Base-by-base conservation (phyloP, 148 eudicot genomes). In the Talinum fruticosum region DNA sequence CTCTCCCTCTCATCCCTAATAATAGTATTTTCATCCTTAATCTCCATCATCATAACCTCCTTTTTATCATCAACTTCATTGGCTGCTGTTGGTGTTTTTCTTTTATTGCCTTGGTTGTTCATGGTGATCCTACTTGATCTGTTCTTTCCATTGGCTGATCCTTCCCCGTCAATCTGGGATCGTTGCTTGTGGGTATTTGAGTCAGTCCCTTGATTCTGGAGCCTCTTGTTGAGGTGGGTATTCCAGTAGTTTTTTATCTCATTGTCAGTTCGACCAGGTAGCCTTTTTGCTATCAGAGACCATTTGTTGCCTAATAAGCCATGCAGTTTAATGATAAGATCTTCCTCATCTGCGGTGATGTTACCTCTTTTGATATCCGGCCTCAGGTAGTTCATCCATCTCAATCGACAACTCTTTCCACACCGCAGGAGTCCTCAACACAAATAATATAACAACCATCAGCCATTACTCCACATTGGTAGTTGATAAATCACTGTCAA, bases 191-290 rank as follows among this genome's bases (percentile, higher is more conserved):
- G 85, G 75, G 81, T 76, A 38, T 61, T 79, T 2, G 80, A 83
- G 24, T 82, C 87, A 10, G 81, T 66, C 32, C 86, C 89, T 81
- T 86, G 85, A 77, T 53, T 66, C 28, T 68, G 72, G 26, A 87
- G 80, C 26, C 75, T 83, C 75, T 87, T 88, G 80, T 85, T 86
- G 19, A 88, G 86, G 47, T 86, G 91, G 23, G 93, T 90, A 74
- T 90, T 90, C 93, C 93, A 90, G 32, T 90, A 88, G 61, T 90
- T 90, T 45, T 90, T 90, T 26, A 88, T 90, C 78, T 90, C 93
- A 71, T 90, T 90, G 76, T 90, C 93, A 0, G 93, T 88, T 82
- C 93, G 85, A 85, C 89, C 93, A 0, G 93, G 91, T 51, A 90
- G 75, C 72, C 93, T 88, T 30, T 89, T 91, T 0, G 93, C 91